Evolutionary conservation across 2,329 filamentous ascomycete species (phyloP).

Genomic region (Bipolaris sorokiniana): DNA sequence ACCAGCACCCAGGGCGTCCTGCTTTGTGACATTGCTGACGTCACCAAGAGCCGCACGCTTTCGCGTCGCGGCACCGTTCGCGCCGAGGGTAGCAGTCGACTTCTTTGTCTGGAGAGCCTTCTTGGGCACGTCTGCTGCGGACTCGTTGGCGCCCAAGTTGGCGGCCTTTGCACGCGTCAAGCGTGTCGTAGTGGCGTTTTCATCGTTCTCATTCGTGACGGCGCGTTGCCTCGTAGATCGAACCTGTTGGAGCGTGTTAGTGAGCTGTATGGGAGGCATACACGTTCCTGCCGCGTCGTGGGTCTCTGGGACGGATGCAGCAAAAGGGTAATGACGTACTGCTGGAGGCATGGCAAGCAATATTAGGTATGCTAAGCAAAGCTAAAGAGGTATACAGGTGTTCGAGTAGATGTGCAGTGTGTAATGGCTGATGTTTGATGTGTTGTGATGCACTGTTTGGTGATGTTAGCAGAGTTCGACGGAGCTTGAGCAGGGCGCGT

Average conservation of each 20-base stretch:
- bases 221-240: constrained; percentile 75
- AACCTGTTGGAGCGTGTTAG: constrained; percentile 61
- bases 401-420: constrained; percentile 33
- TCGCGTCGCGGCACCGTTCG: constrained; percentile 58
- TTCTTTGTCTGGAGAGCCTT: constrained; percentile 56
- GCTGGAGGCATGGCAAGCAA: constrained; percentile 60
- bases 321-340: constrained; percentile 53
- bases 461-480: constrained; percentile 34
- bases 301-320: constrained; percentile 16
- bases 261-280: constrained; percentile 18
- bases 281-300: constrained; percentile 14
- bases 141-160: constrained; percentile 62
- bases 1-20: constrained; percentile 54
- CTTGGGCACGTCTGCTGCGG: constrained; percentile 63
- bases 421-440: constrained; percentile 36
- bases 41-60: constrained; percentile 89
- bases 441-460: constrained; percentile 49
- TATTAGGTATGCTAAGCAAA: constrained; percentile 47
- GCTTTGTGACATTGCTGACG: constrained; percentile 92
- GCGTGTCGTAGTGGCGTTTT: constrained; percentile 79
- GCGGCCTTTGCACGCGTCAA: constrained; percentile 92
- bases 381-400: constrained; percentile 37
- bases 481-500: constrained; percentile 22
- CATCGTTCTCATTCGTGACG: constrained; percentile 91
- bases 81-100: constrained; percentile 44